Conservation (phyloP, 768 basidiomycete genomes). For the Termitomyces sp. region DNA sequence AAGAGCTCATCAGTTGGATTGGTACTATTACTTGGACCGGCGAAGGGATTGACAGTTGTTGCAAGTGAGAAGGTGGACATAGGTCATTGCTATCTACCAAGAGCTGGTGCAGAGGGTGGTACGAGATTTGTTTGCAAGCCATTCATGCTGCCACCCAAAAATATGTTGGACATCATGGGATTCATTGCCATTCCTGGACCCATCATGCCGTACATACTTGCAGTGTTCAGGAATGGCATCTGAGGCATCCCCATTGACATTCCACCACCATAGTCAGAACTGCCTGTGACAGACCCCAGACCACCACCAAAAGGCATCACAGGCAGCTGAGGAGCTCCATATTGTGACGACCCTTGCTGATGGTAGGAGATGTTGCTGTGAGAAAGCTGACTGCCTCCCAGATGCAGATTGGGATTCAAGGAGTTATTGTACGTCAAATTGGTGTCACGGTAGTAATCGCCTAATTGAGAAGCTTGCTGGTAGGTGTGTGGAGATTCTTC, state of each 20-base stretch:
- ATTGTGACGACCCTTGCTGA: slow-evolving; percentile 47
- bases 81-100: slow-evolving; percentile 50
- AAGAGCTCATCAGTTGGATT: slow-evolving; percentile 85
- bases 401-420: slow-evolving; percentile 58
- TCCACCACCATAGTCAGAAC: slow-evolving; percentile 65
- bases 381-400: slow-evolving; percentile 48
- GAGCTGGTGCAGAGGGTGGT: slow-evolving; percentile 48
- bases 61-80: slow-evolving; percentile 90
- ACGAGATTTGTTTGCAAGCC: slow-evolving; percentile 54
- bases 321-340: slow-evolving; percentile 61
- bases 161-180: slow-evolving; percentile 75
- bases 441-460: slow-evolving; percentile 90
- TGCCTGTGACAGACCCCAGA: slow-evolving; percentile 54
- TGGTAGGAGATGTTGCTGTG: slow-evolving; percentile 59
- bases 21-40: slow-evolving; percentile 72
- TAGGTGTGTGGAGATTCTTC: slow-evolving; percentile 66
- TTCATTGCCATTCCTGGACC: slow-evolving; percentile 53
- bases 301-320: slow-evolving; percentile 68
- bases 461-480: slow-evolving; percentile 68
- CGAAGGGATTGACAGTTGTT: slow-evolving; percentile 82
- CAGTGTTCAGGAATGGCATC: slow-evolving; percentile 68
- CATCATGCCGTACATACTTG: slow-evolving; percentile 76
- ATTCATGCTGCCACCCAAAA: slow-evolving; percentile 46
- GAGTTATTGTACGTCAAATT: slow-evolving; percentile 59
- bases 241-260: slow-evolving; percentile 54